Evolutionary conservation across 441 rosid genomes (phyloP).

Genomic region (Adansonia gregorii): DNA sequence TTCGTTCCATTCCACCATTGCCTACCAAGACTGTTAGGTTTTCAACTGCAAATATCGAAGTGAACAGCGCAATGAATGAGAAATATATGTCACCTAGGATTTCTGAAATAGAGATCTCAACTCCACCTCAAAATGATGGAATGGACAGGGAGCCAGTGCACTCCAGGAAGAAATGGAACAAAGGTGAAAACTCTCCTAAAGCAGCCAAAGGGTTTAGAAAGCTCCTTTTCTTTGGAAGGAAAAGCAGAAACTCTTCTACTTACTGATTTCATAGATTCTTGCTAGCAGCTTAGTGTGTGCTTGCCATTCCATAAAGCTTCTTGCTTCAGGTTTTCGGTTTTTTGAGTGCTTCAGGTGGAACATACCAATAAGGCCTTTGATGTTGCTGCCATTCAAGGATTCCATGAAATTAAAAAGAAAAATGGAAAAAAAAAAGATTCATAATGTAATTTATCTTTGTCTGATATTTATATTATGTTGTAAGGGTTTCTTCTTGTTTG

Average conservation of each 20-base stretch:
- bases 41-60: slow-evolving; percentile 41
- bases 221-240: slow-evolving; percentile 87
- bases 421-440: not conserved
- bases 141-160: slow-evolving; percentile 46
- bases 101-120: slow-evolving; percentile 65
- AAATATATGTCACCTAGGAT: slow-evolving; percentile 38
- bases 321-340: slow-evolving; percentile 19
- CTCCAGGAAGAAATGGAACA: slow-evolving; percentile 89
- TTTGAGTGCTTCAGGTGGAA: slow-evolving; percentile 23
- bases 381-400: slow-evolving; percentile 40
- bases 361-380: slow-evolving; percentile 45
- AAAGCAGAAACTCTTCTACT: slow-evolving; percentile 36
- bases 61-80: slow-evolving; percentile 30
- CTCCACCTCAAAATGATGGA: slow-evolving; percentile 57
- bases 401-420: slow-evolving; percentile 2
- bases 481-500: slow-evolving; percentile 29
- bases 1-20: slow-evolving; percentile 36
- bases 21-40: slow-evolving; percentile 39
- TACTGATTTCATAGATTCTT: slow-evolving; percentile 28
- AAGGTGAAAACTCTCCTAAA: slow-evolving; percentile 70
- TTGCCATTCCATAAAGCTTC: slow-evolving; percentile 20
- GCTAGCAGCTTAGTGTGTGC: slow-evolving; percentile 26
- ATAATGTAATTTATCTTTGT: slow-evolving; percentile 37
- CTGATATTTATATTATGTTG: slow-evolving; percentile 20
- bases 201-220: slow-evolving; percentile 84